Percentiles rank a stretch among this genome's conserved stretches.
Conservation (phyloP, 257 asterid genomes). For the Ilex asprella region DNA sequence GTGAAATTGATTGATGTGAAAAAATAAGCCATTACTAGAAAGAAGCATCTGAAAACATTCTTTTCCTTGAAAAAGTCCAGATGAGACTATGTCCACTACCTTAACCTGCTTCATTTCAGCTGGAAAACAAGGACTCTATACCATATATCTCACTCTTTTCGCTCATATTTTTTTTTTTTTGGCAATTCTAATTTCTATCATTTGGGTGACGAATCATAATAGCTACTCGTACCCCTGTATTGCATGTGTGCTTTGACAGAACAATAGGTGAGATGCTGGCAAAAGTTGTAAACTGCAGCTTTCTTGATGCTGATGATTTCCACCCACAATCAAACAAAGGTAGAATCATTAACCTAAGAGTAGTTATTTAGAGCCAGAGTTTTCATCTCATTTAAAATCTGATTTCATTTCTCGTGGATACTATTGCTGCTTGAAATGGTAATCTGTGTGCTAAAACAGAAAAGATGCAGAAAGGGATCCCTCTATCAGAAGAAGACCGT, state of each 20-base stretch:
- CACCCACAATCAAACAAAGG: conserved; percentile 75
- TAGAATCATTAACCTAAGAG: conserved; percentile 4
- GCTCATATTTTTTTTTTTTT: no score
- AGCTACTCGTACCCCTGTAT: no score
- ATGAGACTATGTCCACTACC: no score
- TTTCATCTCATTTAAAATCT: not conserved
- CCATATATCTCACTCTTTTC: no score
- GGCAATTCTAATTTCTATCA: no score
- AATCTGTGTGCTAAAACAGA: conserved; percentile 6
- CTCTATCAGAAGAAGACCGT: conserved; percentile 70
- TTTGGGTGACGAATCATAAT: no score
- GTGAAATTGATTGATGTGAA: no score
- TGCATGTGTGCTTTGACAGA: conserved; percentile 16
- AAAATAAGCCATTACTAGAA: no score
- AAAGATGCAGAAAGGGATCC: conserved; percentile 49
- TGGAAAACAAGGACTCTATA: no score
- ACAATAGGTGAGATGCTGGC: conserved; percentile 77
- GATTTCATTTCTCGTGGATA: not conserved
- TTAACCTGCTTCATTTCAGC: no score
- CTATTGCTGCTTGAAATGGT: not conserved
- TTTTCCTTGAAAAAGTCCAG: no score
- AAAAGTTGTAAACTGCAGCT: conserved; percentile 33
- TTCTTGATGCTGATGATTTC: conserved; percentile 78
- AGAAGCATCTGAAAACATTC: no score
- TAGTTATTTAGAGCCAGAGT: not conserved